Evolutionary conservation across 257 asterid species (phyloP).

Genomic region (Mentha longifolia): DNA sequence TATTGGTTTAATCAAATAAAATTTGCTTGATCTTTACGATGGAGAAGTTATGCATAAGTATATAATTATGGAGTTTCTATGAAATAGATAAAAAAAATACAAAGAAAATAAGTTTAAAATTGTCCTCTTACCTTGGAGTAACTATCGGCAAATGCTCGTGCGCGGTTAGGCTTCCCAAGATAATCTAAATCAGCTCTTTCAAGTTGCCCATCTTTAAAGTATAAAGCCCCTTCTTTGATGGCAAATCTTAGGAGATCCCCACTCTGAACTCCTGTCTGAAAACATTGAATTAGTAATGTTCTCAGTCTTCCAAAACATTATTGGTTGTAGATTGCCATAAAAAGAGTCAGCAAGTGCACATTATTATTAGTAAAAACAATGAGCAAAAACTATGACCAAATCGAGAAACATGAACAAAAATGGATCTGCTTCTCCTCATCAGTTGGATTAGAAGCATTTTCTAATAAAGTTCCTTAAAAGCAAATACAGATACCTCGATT

Average conservation of each 20-base stretch:
- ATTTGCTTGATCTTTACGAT: background rate
- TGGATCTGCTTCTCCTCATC: background rate
- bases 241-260: slow-evolving; percentile 81
- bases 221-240: slow-evolving; percentile 60
- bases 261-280: slow-evolving; percentile 63
- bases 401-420: background rate
- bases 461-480: background rate
- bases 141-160: slow-evolving; percentile 90
- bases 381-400: background rate
- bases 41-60: background rate
- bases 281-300: slow-evolving; percentile 16
- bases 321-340: slow-evolving; percentile 1
- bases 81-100: background rate
- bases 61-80: background rate
- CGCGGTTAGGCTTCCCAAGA: slow-evolving; percentile 77
- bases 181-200: slow-evolving; percentile 85
- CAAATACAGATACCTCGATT: background rate
- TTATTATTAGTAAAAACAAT: background rate
- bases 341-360: background rate
- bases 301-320: background rate
- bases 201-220: slow-evolving; percentile 67
- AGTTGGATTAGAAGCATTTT: background rate
- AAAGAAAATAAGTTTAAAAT: background rate
- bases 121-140: slow-evolving; percentile 74
- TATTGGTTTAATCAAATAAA: background rate